Evolutionary conservation across 2,329 filamentous ascomycete genomes (phyloP).

Genomic region (Penicillium sp.): DNA sequence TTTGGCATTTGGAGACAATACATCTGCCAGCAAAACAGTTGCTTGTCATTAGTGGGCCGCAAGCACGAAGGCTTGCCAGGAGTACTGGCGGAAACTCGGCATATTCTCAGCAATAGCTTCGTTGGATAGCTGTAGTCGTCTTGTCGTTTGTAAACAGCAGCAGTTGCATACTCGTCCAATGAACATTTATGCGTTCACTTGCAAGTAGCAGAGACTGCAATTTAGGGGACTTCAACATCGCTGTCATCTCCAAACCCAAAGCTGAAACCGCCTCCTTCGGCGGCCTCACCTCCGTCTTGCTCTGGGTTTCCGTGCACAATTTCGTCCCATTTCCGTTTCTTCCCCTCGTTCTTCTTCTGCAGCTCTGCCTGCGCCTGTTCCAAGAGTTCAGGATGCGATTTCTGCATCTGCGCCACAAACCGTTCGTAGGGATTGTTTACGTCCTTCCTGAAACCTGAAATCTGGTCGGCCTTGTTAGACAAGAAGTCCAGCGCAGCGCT

Average conservation of each 20-base stretch:
- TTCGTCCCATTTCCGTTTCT: conserved; percentile 79
- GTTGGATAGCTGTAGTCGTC: too few relatives aligned
- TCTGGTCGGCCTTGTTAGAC: conserved; percentile 69
- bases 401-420: conserved; percentile 61
- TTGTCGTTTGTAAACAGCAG: too few relatives aligned
- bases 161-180: too few relatives aligned
- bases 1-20: conserved; percentile 64
- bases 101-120: too few relatives aligned
- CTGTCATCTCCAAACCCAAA: conserved; percentile 57
- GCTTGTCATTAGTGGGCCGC: conserved; percentile 98
- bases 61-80: too few relatives aligned
- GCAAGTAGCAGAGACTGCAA: neutral
- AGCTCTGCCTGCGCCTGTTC: conserved; percentile 58
- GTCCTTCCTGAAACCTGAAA: conserved; percentile 71
- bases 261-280: conserved; percentile 47
- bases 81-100: too few relatives aligned
- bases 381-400: conserved; percentile 58
- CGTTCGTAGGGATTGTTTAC: conserved; percentile 64
- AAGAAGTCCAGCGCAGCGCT: conserved; percentile 70
- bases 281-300: too few relatives aligned
- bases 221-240: conserved; percentile 44
- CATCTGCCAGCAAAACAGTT: conserved; percentile 68
- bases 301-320: conserved; percentile 50
- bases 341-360: conserved; percentile 53
- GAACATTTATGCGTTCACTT: too few relatives aligned